Evolutionary conservation across 331 rosid genomes (phyloP), one percentile per base, ranked within the genome.

Genomic region (Phaseolus coccineus): DNA sequence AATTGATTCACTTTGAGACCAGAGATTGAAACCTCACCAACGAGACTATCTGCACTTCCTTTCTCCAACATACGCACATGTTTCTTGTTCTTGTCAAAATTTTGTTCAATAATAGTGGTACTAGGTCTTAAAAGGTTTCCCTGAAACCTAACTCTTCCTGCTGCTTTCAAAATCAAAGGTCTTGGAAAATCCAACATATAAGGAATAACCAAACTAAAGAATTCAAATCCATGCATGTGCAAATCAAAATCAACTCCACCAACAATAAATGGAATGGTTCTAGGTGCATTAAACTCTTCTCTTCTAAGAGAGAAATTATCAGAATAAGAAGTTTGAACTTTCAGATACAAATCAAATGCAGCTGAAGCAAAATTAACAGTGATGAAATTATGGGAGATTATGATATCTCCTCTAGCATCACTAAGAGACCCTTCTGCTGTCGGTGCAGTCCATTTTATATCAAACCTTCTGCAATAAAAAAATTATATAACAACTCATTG

Each of bases 1-100:
- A 95, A 83, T 80, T 95, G 99, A 81, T 95, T 93, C 85, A 95
- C 73, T 86, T 91, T 95, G 86, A 95, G 91, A 90, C 91, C 96
- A n/a, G 97, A 87, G 68, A 95, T 89, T 40, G 82, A 84, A 88
- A 91, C 89, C 76, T 93, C 92, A 6, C 99, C 99, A 59, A 85
- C 88, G 28, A 95, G 96, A 84, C 87, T 74, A 63, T 77, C 83
- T 28, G 51, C 76, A 76, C 51, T 86, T 69, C 83, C 90, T 75
- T 87, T 75, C 73, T 85, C 84, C 72, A 77, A 65, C 81, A 58
- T 56, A 50, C 56, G 77, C 84, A 64, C 64, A 68, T 44, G 85
- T 31, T 78, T 79, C 84, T 81, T 71, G 42, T 84, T 82, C 74
- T 72, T 83, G 73, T 79, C 89, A 73, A 76, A 79, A 84, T 85